These are phyloP conservation scores for Abrus precatorius DNA, from an alignment of 306 rosid species.

Conservation along the genomic window DNA sequence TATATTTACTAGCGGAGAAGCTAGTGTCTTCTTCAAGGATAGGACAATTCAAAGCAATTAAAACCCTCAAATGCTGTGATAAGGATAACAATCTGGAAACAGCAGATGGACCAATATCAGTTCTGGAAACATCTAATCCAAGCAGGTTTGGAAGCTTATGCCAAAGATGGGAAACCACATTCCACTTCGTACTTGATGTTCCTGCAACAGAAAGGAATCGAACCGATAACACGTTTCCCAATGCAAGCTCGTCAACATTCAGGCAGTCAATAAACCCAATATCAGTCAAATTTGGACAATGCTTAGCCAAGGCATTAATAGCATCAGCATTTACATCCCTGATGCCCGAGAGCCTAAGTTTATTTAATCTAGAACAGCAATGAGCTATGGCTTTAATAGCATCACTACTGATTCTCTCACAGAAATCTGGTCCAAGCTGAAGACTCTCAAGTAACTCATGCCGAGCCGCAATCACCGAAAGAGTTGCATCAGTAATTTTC, in stretches of 20 bases:
- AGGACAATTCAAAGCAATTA: slow-evolving; percentile 94
- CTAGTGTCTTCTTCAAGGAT: slow-evolving; percentile 80
- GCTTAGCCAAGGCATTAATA: slow-evolving; percentile 76
- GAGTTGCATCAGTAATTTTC: slow-evolving; percentile 97
- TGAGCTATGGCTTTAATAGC: slow-evolving; percentile 88
- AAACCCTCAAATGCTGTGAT: slow-evolving; percentile 76
- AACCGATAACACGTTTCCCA: slow-evolving; percentile 82
- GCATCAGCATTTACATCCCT: slow-evolving; percentile 90
- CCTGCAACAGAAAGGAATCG: slow-evolving; percentile 93
- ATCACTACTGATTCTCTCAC: slow-evolving; percentile 98
- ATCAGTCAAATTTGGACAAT: slow-evolving; percentile 81
- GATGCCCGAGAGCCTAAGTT: slow-evolving; percentile 88
- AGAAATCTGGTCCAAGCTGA: slow-evolving; percentile 99
- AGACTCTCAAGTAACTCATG: slow-evolving; percentile 96
- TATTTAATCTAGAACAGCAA: slow-evolving; percentile 83
- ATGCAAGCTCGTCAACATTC: slow-evolving; percentile 83
- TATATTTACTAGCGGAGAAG: slow-evolving; percentile 72
- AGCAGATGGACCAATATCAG: slow-evolving; percentile 84
- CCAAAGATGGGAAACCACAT: slow-evolving; percentile 87
- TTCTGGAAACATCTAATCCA: slow-evolving; percentile 95
- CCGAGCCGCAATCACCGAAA: slow-evolving; percentile 91
- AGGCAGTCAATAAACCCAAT: slow-evolving; percentile 94
- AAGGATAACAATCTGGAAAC: slow-evolving; percentile 79
- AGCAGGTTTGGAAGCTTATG: slow-evolving; percentile 84
- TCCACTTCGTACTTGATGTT: slow-evolving; percentile 92